Evolutionary conservation across 148 eudicot genomes (phyloP).

Genomic region (Silene conica): DNA sequence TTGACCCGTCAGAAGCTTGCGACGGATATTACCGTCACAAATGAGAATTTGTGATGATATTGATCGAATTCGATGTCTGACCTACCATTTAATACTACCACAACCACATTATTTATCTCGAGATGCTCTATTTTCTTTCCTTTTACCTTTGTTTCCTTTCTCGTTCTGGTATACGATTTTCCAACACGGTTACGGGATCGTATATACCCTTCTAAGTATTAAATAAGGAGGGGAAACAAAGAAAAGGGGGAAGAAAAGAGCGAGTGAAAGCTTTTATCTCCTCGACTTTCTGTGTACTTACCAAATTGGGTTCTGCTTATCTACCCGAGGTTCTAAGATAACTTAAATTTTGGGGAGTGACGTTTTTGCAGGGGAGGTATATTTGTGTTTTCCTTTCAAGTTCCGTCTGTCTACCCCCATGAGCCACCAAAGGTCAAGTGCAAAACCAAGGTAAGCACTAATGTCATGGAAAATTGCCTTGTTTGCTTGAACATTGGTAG

Average conservation of each 20-base stretch:
- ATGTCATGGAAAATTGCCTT: background rate
- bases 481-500: background rate
- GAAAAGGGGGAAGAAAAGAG: background rate
- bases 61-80: background rate
- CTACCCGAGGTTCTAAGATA: background rate
- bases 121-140: background rate
- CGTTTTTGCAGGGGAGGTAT: constrained; percentile 45
- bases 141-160: background rate
- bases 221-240: background rate
- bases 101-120: background rate
- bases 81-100: background rate
- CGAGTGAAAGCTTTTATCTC: background rate
- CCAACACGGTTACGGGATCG: background rate
- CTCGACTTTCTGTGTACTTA: background rate
- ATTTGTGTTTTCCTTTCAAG: constrained; percentile 46
- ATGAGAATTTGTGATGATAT: no score
- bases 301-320: background rate
- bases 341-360: constrained; percentile 1
- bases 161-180: background rate
- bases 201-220: background rate
- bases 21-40: no score
- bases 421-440: constrained; percentile 67
- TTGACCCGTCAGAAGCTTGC: no score
- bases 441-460: constrained; percentile 48
- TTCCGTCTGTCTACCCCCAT: constrained; percentile 51